Base-by-base conservation (phyloP, 306 rosid species). In the Oxytropis ochrocephala region DNA sequence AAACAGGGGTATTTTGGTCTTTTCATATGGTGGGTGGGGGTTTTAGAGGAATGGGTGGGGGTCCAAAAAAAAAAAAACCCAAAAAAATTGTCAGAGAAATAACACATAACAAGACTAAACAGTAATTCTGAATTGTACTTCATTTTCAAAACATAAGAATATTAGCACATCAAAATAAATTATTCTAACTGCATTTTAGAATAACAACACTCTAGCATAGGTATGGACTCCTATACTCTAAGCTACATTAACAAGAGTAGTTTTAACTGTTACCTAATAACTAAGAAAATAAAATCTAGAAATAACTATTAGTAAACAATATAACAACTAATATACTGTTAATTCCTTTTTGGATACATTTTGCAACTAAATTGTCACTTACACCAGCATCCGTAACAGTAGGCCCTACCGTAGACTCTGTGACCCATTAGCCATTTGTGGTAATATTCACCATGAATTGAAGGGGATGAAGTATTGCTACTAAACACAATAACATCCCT, bases 51-150 rank as follows among this genome's bases (percentile, higher is more conserved):
- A n/a, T n/a, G n/a, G n/a, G n/a, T n/a, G n/a, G n/a, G n/a, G n/a
- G n/a, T n/a, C n/a, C n/a, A n/a, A n/a, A n/a, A n/a, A n/a, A n/a
- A n/a, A n/a, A n/a, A n/a, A n/a, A n/a, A n/a, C n/a, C n/a, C n/a
- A n/a, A n/a, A n/a, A 47, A 3, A 18, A 14, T 36, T 1, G 66
- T 60, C 32, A 46, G 24, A 51, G 19, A 64, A 14, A 69, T 56
- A 41, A 44, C 39, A 41, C 66, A 56, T 41, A 14, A 62, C 42
- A 29, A 52, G 58, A 64, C 12, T 49, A 57, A 19, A 48, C 55
- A 55, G 4, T 41, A 55, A 74, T 39, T 64, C 13, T 17, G 19
- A 67, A 58, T 72, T 55, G 74, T 30, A 42, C 60, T 49, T 47
- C 29, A 2, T 24, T 24, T 24, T 24, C 62, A 47, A 42, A 11